Evolutionary conservation across 1,284 basidiomycete species (phyloP).

Genomic region (Inonotus obliquus): DNA sequence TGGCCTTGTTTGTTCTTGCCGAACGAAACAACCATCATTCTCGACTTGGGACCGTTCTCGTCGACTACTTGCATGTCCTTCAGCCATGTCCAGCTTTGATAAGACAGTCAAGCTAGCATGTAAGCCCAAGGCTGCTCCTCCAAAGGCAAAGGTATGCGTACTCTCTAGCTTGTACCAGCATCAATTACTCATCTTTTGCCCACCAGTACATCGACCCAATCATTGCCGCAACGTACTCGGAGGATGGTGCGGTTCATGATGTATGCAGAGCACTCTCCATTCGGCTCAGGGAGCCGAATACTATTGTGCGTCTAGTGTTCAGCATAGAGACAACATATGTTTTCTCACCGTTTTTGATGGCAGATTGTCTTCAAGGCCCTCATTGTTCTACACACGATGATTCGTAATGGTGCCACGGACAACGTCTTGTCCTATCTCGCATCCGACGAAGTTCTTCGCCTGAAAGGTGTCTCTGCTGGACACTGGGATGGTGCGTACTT

Average conservation of each 20-base stretch:
- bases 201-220: constrained; percentile 82
- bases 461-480: constrained; percentile 71
- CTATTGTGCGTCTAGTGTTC: constrained; percentile 63
- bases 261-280: constrained; percentile 84
- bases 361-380: constrained; percentile 96
- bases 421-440: constrained; percentile 84
- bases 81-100: constrained; percentile 69
- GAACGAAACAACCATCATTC: background rate
- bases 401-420: constrained; percentile 90
- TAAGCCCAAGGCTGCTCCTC: constrained; percentile 91
- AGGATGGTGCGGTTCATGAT: constrained; percentile 88
- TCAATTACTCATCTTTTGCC: constrained; percentile 11
- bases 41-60: background rate
- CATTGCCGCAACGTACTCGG: constrained; percentile 90
- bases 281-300: constrained; percentile 86
- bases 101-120: constrained; percentile 89
- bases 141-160: constrained; percentile 78
- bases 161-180: background rate
- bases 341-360: constrained; percentile 3
- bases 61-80: background rate
- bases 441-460: constrained; percentile 70
- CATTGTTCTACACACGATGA: constrained; percentile 93
- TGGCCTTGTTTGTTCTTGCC: background rate
- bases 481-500: constrained; percentile 73
- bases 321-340: background rate